Evolutionary conservation across 148 eudicot species (phyloP).

Genomic region (Hydrangea macrophylla): DNA sequence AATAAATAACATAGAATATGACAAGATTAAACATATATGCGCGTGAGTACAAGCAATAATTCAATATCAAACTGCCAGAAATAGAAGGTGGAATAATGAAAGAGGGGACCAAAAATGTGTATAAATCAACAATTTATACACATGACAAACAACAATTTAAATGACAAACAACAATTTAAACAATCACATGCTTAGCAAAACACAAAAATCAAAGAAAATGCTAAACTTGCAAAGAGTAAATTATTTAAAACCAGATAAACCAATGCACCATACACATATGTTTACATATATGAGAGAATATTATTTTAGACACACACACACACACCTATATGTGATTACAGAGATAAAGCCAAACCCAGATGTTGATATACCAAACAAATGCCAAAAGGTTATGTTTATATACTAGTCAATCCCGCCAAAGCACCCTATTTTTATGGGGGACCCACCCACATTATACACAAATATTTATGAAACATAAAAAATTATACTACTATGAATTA

Average conservation of each 20-base stretch:
- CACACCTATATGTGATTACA: background rate
- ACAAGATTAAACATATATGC: background rate
- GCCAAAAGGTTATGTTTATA: background rate
- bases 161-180: background rate
- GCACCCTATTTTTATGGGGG: background rate
- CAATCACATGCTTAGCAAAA: background rate
- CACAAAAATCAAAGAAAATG: slow-evolving; percentile 1
- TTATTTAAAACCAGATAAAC: no score
- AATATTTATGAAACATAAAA: background rate
- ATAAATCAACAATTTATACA: no score
- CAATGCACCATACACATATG: background rate
- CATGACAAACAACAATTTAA: background rate
- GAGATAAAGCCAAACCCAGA: background rate
- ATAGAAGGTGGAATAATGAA: background rate
- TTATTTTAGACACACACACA: background rate
- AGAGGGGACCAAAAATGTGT: background rate
- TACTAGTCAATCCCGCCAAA: background rate
- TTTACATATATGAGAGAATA: background rate
- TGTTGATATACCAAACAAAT: background rate
- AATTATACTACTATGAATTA: background rate
- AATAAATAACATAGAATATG: background rate
- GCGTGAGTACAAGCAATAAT: background rate
- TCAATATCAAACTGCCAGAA: background rate
- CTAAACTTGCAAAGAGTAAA: no score
- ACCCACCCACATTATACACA: no score